Percentiles rank a stretch among this genome's conserved stretches.
These are phyloP conservation scores for Aphanomyces euteiches DNA, from an alignment of 352 stramenopile species.

Conservation along the genomic window DNA sequence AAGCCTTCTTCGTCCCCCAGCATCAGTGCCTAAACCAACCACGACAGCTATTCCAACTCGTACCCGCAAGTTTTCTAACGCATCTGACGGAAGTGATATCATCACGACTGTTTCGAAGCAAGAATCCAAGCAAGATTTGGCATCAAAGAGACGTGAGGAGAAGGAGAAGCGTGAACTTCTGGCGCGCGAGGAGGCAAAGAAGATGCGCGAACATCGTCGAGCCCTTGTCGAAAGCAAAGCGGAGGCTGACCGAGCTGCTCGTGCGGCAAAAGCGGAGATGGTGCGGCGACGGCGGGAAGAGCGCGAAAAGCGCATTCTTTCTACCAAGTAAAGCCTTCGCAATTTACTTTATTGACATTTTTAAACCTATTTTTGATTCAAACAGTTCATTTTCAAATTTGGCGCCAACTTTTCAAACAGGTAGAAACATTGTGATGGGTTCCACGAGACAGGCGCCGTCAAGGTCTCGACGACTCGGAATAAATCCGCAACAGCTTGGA, in stretches of 20 bases:
- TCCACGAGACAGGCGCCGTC: constrained; percentile 13
- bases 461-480: constrained; percentile 35
- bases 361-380: constrained; percentile 13
- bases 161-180: constrained; percentile 22
- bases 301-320: constrained; percentile 24
- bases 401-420: neutral
- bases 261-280: constrained; percentile 14
- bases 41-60: neutral
- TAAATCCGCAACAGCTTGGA: constrained; percentile 12
- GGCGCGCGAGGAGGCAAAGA: constrained; percentile 15
- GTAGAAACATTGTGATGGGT: neutral
- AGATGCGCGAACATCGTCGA: constrained; percentile 22
- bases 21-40: constrained; percentile 8
- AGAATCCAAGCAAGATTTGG: constrained; percentile 25
- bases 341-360: constrained; percentile 29
- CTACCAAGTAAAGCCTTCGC: constrained; percentile 8
- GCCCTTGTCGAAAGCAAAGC: constrained; percentile 3
- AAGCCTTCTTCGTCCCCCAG: neutral
- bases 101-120: constrained; percentile 12
- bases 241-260: constrained; percentile 2
- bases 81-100: constrained; percentile 3
- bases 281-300: constrained; percentile 13
- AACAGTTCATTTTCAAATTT: neutral
- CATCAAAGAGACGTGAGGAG: constrained; percentile 22
- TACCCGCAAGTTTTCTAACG: constrained; percentile 11